A percentile compares a stretch with the other conserved stretches of the same genome.
Conservation (phyloP, 129 eudicot species). For the Daucus carota region DH1_v3.0 NC_030388.2:14975501-14976000, state of each 20-base stretch:
- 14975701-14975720: constrained; percentile 12
- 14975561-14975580: constrained; percentile 13
- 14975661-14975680: constrained; percentile 54
- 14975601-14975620: constrained; percentile 33
- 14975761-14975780: not conserved
- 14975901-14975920: not conserved
- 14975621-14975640: constrained; percentile 57
- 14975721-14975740: not conserved
- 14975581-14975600: constrained; percentile 13
- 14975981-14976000: not conserved
- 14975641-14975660: constrained; percentile 55
- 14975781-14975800: not conserved
- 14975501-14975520: constrained; percentile 47
- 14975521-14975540: constrained; percentile 62
- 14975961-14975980: not conserved
- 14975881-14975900: not conserved
- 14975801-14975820: not conserved
- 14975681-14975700: constrained; percentile 43
- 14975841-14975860: not conserved
- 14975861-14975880: not conserved
- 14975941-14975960: not conserved
- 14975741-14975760: not conserved
- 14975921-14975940: not conserved
- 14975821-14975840: not conserved
- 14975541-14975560: constrained; percentile 49